Conservation (phyloP, 257 asterid genomes). For the Plantago elongata region DNA sequence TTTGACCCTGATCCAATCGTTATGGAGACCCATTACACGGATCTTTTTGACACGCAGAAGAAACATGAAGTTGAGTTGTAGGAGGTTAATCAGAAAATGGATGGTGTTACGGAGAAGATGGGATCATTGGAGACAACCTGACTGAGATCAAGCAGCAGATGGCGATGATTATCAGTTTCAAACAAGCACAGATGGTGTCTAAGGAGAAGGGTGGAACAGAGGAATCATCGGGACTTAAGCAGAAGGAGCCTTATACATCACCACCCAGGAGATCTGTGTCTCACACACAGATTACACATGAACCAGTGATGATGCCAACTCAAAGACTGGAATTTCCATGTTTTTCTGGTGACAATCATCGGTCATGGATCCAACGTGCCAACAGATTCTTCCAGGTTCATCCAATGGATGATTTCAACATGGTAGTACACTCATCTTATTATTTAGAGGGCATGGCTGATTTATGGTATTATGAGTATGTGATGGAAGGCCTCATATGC, state of each 20-base stretch:
- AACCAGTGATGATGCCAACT: background rate
- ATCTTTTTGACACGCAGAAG: background rate
- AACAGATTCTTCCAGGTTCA: background rate
- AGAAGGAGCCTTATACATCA: background rate
- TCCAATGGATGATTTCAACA: background rate
- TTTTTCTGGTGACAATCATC: background rate
- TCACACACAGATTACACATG: background rate
- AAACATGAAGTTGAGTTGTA: background rate
- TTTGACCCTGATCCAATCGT: background rate
- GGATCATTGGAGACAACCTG: too few species aligned
- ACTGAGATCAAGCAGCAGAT: too few species aligned
- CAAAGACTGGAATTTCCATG: background rate
- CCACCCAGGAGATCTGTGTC: background rate
- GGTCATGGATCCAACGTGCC: background rate
- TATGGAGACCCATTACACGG: background rate
- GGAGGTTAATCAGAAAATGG: too few species aligned
- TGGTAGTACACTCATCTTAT: background rate
- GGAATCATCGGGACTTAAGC: too few species aligned
- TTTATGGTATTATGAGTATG: background rate
- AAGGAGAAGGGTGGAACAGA: too few species aligned
- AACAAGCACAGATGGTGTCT: too few species aligned
- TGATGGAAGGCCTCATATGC: background rate
- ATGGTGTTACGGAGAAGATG: too few species aligned
- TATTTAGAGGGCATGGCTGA: background rate
- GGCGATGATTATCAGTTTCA: too few species aligned